Percentiles rank a stretch among this genome's conserved stretches.
These are phyloP conservation scores for Pythium chondricola DNA, from an alignment of 352 stramenopile genomes.

Conservation along the genomic window DNA sequence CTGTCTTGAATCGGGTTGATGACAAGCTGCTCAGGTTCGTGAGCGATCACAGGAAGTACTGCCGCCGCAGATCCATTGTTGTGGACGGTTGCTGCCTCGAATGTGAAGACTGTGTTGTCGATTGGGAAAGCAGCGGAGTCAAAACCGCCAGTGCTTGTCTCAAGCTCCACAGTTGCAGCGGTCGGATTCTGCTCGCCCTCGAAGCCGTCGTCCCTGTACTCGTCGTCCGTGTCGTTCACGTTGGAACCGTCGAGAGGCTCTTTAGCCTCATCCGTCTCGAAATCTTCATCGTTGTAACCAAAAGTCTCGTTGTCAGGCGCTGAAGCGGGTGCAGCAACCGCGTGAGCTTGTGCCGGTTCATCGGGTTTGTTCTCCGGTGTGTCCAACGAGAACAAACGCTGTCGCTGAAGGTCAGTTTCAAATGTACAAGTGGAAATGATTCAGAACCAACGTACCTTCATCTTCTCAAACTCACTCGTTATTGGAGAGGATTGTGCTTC, in stretches of 20 bases:
- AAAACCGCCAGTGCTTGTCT: no score
- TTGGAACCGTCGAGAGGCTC: background rate
- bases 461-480: slow-evolving; percentile 30
- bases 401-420: no score
- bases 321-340: background rate
- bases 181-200: slow-evolving; percentile 24
- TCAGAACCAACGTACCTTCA: slow-evolving; percentile 21
- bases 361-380: slow-evolving; percentile 8
- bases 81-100: no score
- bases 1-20: no score
- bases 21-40: no score
- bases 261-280: slow-evolving; percentile 39
- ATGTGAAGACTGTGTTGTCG: no score
- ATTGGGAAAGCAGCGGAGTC: no score
- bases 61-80: no score
- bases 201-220: slow-evolving; percentile 44
- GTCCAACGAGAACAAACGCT: slow-evolving; percentile 24
- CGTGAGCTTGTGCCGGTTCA: background rate
- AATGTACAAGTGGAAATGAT: no score
- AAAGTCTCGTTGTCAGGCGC: slow-evolving; percentile 30
- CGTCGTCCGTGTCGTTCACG: background rate
- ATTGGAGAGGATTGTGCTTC: slow-evolving; percentile 4
- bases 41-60: no score
- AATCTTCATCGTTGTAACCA: slow-evolving; percentile 74
- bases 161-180: no score